Conservation (phyloP, 2,329 filamentous ascomycete genomes). For the Endocalyx cinctus region DNA sequence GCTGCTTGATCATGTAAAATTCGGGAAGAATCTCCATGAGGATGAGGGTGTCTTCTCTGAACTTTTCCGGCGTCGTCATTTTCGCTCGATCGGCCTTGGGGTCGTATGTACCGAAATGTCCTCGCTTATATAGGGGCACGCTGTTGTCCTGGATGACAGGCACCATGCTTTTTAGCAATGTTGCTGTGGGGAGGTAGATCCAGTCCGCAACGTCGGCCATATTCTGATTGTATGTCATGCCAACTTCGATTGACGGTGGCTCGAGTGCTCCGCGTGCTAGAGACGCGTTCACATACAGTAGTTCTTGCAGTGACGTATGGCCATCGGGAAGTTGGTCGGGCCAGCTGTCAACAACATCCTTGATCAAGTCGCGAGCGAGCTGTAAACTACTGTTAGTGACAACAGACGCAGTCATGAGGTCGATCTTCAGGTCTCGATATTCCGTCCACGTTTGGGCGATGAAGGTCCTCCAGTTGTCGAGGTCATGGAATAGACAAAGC, state of each 20-base stretch:
- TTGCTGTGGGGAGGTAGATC: slow-evolving; percentile 15
- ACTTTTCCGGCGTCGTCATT: slow-evolving; percentile 25
- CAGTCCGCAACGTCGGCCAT: slow-evolving; percentile 22
- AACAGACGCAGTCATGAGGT: slow-evolving; percentile 26
- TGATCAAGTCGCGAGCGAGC: slow-evolving; percentile 16
- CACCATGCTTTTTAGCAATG: slow-evolving; percentile 18
- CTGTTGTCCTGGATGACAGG: slow-evolving; percentile 15
- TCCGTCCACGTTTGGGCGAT: slow-evolving; percentile 25
- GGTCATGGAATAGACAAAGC: slow-evolving; percentile 26
- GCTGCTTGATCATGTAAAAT: slow-evolving; percentile 19
- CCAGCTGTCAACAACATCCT: slow-evolving; percentile 3
- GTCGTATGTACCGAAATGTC: slow-evolving; percentile 25
- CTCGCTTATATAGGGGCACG: slow-evolving; percentile 13
- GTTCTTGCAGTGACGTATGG: background rate
- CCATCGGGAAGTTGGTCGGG: background rate
- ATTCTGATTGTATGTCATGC: slow-evolving; percentile 22
- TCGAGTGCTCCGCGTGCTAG: background rate
- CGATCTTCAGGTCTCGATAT: slow-evolving; percentile 23
- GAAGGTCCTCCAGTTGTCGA: slow-evolving; percentile 23
- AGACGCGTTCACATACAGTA: slow-evolving; percentile 1
- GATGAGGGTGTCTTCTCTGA: slow-evolving; percentile 30
- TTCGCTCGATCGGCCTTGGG: slow-evolving; percentile 21
- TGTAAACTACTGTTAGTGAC: slow-evolving; percentile 27
- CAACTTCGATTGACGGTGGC: slow-evolving; percentile 14
- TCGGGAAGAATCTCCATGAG: slow-evolving; percentile 25